Percentiles rank a stretch among this genome's conserved stretches.
Conservation (phyloP, 2,329 filamentous ascomycete genomes). For the Venturia carpophila region DNA sequence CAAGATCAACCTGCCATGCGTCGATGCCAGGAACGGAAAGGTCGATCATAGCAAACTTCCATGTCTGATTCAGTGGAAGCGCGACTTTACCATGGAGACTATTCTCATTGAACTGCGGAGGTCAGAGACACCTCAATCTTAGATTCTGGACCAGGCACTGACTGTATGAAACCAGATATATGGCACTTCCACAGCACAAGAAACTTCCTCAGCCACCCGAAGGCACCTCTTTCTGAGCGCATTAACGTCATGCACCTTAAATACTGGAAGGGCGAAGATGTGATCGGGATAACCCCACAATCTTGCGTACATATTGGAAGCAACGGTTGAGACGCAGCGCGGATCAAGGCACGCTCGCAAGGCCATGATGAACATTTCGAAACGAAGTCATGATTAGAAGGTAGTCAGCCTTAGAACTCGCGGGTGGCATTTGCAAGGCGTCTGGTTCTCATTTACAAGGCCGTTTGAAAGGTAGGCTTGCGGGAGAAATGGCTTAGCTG, state of each 20-base stretch:
- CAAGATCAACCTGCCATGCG: slow-evolving; percentile 93
- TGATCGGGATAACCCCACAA: background rate
- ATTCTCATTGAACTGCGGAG: slow-evolving; percentile 78
- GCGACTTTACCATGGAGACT: slow-evolving; percentile 92
- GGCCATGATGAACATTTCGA: background rate
- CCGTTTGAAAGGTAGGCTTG: background rate
- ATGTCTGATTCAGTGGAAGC: slow-evolving; percentile 83
- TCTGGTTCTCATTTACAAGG: background rate
- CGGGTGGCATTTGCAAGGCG: slow-evolving; percentile 1
- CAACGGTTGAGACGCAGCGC: background rate
- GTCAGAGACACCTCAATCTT: slow-evolving; percentile 37
- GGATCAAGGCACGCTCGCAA: background rate
- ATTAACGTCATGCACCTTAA: background rate
- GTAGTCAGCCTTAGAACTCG: background rate
- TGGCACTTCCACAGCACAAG: slow-evolving; percentile 87
- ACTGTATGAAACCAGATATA: slow-evolving; percentile 54
- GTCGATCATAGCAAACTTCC: slow-evolving; percentile 79
- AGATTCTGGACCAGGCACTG: background rate
- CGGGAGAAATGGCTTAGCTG: background rate
- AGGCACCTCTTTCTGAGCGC: slow-evolving; percentile 53
- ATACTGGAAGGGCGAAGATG: background rate
- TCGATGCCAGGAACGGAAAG: slow-evolving; percentile 69
- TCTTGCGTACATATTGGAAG: slow-evolving; percentile 3
- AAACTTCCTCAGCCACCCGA: slow-evolving; percentile 92
- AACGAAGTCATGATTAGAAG: slow-evolving; percentile 4